phyloP scores from a whole-genome alignment of 2,329 filamentous ascomycete genomes.

The Aspergillus pseudonomiae region DNA sequence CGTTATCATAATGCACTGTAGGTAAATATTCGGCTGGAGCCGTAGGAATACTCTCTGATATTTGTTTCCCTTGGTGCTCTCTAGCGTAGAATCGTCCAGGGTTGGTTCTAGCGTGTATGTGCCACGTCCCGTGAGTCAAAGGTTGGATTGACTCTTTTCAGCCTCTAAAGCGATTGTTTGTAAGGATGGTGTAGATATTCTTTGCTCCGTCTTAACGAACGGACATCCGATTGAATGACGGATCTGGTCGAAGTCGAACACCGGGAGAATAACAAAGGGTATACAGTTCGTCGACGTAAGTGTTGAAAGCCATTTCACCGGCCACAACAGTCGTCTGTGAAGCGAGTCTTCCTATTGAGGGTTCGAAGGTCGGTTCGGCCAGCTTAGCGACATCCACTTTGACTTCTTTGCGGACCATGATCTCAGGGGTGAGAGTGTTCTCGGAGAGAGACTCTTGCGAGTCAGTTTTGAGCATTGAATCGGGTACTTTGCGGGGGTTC shows the following conservation, averaged over 20 bases:
- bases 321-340: slow-evolving; percentile 29
- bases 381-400: slow-evolving; percentile 53
- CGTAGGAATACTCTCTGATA: not conserved
- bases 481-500: slow-evolving; percentile 20
- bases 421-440: slow-evolving; percentile 52
- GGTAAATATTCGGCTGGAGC: not conserved
- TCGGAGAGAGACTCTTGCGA: slow-evolving; percentile 28
- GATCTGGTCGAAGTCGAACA: slow-evolving; percentile 30
- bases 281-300: slow-evolving; percentile 54
- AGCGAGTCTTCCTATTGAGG: slow-evolving; percentile 22
- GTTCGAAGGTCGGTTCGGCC: slow-evolving; percentile 24
- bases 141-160: not conserved
- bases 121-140: not conserved
- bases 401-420: slow-evolving; percentile 66
- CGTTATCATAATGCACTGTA: not conserved
- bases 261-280: slow-evolving; percentile 36
- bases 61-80: not conserved
- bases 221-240: slow-evolving; percentile 16
- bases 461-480: not conserved
- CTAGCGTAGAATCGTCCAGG: not conserved
- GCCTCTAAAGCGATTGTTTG: not conserved
- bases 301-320: slow-evolving; percentile 32
- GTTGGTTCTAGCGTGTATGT: not conserved
- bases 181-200: not conserved
- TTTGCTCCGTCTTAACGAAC: not conserved